Evolutionary conservation across 169 alveolate genomes (phyloP), one percentile per base, ranked within the genome.

Genomic region (Eimeria falciformis): DNA sequence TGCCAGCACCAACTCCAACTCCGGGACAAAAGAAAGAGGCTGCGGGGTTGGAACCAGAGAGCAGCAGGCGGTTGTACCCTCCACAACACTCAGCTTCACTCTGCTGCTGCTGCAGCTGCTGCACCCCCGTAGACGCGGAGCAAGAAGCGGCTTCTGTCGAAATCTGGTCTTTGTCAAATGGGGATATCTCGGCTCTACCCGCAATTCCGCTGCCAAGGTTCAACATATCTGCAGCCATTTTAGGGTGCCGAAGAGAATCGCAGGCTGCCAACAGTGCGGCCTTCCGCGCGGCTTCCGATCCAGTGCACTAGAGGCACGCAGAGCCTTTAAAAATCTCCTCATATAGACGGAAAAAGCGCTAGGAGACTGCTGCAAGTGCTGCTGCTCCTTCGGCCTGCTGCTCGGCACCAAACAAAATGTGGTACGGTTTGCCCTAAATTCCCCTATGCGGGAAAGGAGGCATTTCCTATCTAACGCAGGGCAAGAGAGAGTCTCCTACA

Each of bases 151-250:
- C 65, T 14, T 77, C 86, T 25, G 33, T 33, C 2, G 14, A 4
- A 12, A 43, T 58, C 66, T 77, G 86, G 25, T 50, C 86, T n/a
- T 65, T 45, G 86, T n/a, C 33, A 50, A 77, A 43, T 27, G 68
- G 68, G 47, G 68, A n/a, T 5, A 27, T 17, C 29, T 17, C 83
- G 12, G 29, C 81, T 69, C 50, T 17, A 25, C 50, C n/a, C 17
- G 81, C 2, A 3, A 21, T 53, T 21, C 17, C 65, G 25, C 25
- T 53, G 65, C 25, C 65, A 21, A 12, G 17, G 25, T 53, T 53
- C 25, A 53, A 21, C 65, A 53, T 53, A 53, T 53, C 65, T 53
- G 65, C n/a, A 3, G 65, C 65, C 65, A 53, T 53, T 12, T 12
- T 53, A 21, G n/a, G 65, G 65, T 53, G 65, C 65, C 3, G 65